Base-by-base conservation (phyloP, 2,329 filamentous ascomycete genomes). In the Sphaerulina populicola region DNA sequence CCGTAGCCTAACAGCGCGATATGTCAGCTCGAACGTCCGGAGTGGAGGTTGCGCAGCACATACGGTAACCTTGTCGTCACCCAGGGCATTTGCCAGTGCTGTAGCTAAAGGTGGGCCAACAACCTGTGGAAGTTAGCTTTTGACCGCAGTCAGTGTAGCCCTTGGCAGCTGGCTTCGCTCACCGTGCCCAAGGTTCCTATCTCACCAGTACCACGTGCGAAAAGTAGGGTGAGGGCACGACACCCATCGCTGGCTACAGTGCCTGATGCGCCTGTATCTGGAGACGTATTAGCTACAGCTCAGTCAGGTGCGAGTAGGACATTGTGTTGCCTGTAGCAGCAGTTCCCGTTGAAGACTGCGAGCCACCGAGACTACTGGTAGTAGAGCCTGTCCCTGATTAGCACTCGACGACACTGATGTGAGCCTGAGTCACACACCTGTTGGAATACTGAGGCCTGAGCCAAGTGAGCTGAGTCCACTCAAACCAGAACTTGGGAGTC, bases 161-260 rank as follows among this genome's bases (percentile, higher is more conserved):
- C 23, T 29, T 9, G 23, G 14, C 21, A 31, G 31, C 31, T 18
- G 23, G 27, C 27, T 18, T 14, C 11, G 18, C 31, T 44, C 6
- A 31, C 42, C 18, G 63, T 64, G 11, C 77, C 78, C 48, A 80
- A 73, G 54, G 77, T 80, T 35, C 76, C 77, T 0, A 55, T 35
- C 60, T 80, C 76, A 3, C 71, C 72, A 6, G 77, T 80, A 8
- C 78, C 78, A n/a, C 78, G 73, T n/a, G 77, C 77, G 56, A 77
- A 80, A 57, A 81, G 72, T 44, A 80, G 64, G 2, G 77, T 79
- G 54, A 77, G 70, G 21, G 68, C 62, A 49, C 23, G 23, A 21
- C 44, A 37, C 15, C 33, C 33, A 21, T 33, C 15, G 23, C 44
- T 29, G 21, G 15, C 6, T 33, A 23, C 35, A 12, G 36, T 40